These are phyloP conservation scores for Aspergillus melleus DNA, from an alignment of 2,329 filamentous ascomycete species.

Conservation along the genomic window DNA sequence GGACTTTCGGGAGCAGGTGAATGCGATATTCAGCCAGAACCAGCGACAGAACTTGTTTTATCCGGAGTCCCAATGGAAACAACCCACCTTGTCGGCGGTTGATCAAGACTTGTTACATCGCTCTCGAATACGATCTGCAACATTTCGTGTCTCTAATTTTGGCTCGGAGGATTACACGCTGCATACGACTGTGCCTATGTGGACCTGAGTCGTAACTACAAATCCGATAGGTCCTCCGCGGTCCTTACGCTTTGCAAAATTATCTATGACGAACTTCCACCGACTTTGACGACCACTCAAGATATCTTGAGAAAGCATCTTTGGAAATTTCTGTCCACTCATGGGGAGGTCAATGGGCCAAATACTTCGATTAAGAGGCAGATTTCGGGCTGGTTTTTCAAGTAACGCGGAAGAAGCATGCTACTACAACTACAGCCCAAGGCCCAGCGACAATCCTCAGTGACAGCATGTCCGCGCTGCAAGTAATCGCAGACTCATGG, in stretches of 20 bases:
- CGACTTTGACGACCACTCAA: background rate
- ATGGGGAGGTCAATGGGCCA: conserved; percentile 4
- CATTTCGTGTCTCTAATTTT: conserved; percentile 34
- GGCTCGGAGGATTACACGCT: conserved; percentile 40
- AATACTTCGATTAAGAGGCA: background rate
- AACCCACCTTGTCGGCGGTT: conserved; percentile 4
- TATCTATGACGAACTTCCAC: conserved; percentile 12
- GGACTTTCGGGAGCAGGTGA: conserved; percentile 39
- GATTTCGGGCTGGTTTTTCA: conserved; percentile 15
- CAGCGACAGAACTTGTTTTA: conserved; percentile 31
- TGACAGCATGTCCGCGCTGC: conserved; percentile 20
- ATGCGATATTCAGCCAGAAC: conserved; percentile 38
- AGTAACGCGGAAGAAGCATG: conserved; percentile 1
- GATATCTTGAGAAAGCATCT: background rate
- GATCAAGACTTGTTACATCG: conserved; percentile 23
- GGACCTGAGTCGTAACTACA: conserved; percentile 27
- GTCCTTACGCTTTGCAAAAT: conserved; percentile 18
- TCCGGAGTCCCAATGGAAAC: conserved; percentile 9
- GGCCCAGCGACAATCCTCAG: conserved; percentile 17
- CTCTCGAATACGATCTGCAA: conserved; percentile 32
- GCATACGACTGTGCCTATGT: conserved; percentile 34
- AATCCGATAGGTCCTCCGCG: background rate
- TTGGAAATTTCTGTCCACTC: conserved; percentile 6
- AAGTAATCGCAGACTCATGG: conserved; percentile 16
- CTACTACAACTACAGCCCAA: background rate